Evolutionary conservation across 1,139 yeast species (phyloP), one percentile per base, ranked within the genome.

Genomic region (Pichia sp.): DNA sequence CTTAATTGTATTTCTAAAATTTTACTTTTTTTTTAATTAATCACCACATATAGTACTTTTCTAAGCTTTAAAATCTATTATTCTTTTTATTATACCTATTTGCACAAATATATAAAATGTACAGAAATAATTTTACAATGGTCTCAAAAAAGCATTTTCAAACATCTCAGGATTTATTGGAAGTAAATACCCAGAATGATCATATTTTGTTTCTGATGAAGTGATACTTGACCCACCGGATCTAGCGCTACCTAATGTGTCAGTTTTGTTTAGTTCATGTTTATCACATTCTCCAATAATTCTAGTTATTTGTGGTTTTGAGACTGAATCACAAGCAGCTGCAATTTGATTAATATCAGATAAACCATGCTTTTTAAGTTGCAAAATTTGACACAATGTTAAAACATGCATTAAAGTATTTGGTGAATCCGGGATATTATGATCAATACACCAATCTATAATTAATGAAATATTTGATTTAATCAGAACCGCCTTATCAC

Each of bases 371-470:
- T 88, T 88, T 63, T 94, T 79, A 58, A 91, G 75, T 65, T 91
- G 98, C 56, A 93, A 69, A 50, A 93, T 70, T 68, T 93, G 93
- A 38, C 96, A 93, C 13, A 95, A 89, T 64, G 91, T 97, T 59
- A 88, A 74, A 58, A 91, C 71, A 61, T 89, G 96, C 51, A 84
- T 82, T 60, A 93, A 72, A 56, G 87, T 80, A 31, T 83, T 77
- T 13, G 93, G 78, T 5, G 95, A 95, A 59, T 89, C 96, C 42
- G 87, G 84, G 51, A 93, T 78, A 47, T 84, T 91, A 61, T 89
- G 95, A 7, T 89, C 79, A 65, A 87, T 89, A 65, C 98, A 91
- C 98, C 98, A 93, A 65, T 93, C 98, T 63, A 88, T 96, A 55
- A 93, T 74, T 55, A 97, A 75, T 3, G 98, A 89, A 42, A 89